A percentile compares a stretch with the other conserved stretches of the same genome.
phyloP scores from a whole-genome alignment of 805 yeast species.

The Saitoella complicata region DNA sequence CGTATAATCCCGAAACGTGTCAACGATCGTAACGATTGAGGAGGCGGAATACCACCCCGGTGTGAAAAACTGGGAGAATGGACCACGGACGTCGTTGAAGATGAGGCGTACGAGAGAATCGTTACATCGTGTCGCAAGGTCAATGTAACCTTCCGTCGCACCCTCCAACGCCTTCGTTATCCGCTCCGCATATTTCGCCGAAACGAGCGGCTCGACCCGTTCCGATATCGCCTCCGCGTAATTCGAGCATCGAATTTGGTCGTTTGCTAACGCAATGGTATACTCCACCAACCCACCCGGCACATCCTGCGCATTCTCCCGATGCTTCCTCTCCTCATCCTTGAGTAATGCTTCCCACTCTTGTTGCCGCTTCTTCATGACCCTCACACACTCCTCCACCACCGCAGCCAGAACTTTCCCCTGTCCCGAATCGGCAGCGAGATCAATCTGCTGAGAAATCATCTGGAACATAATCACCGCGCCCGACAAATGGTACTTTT shows the following conservation, averaged over 20 bases:
- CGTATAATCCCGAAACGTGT: slow-evolving; percentile 54
- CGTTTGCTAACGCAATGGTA: slow-evolving; percentile 68
- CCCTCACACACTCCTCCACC: slow-evolving; percentile 47
- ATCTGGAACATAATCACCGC: slow-evolving; percentile 64
- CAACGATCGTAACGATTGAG: slow-evolving; percentile 25
- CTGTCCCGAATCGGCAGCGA: slow-evolving; percentile 71
- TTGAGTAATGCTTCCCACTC: slow-evolving; percentile 41
- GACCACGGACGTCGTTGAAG: slow-evolving; percentile 51
- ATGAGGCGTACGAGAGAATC: slow-evolving; percentile 41
- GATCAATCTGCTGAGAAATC: slow-evolving; percentile 79
- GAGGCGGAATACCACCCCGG: slow-evolving; percentile 53
- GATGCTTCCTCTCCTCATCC: slow-evolving; percentile 29
- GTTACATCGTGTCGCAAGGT: slow-evolving; percentile 51
- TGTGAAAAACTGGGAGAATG: slow-evolving; percentile 45
- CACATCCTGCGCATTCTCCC: slow-evolving; percentile 27
- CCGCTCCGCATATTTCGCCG: slow-evolving; percentile 5
- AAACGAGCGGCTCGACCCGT: slow-evolving; percentile 16
- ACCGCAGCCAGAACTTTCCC: slow-evolving; percentile 68
- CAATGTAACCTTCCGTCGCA: slow-evolving; percentile 66
- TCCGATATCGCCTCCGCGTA: slow-evolving; percentile 51
- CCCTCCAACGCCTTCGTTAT: slow-evolving; percentile 28
- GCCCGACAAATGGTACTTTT: slow-evolving; percentile 52
- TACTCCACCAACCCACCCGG: slow-evolving; percentile 73
- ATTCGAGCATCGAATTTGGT: slow-evolving; percentile 58
- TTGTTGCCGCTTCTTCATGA: slow-evolving; percentile 44